Conservation (phyloP, 176 grass and related monocot species). For the Ananas comosus region DNA sequence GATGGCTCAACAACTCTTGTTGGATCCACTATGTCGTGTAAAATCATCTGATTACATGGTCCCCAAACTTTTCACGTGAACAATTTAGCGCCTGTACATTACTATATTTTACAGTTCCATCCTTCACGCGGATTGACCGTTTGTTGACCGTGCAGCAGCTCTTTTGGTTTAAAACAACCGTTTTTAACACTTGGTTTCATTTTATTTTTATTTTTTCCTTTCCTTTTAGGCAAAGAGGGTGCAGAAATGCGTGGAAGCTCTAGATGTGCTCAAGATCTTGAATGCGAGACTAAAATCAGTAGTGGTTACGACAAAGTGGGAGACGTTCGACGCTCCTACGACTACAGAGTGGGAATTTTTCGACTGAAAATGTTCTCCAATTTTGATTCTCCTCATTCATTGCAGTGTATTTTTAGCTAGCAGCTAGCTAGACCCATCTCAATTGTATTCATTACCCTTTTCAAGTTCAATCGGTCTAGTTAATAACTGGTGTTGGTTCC, state of each 20-base stretch:
- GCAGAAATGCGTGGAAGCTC: conserved; percentile 89
- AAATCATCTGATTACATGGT: too few species aligned
- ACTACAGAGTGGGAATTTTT: conserved; percentile 74
- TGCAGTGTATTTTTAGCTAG: background rate
- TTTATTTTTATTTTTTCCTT: conserved; percentile 1
- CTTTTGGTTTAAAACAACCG: too few species aligned
- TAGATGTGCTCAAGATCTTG: conserved; percentile 71
- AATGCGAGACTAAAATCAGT: conserved; percentile 53
- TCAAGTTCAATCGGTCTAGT: background rate
- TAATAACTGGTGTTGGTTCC: background rate
- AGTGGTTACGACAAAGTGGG: conserved; percentile 77
- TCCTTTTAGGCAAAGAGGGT: conserved; percentile 74
- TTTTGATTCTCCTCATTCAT: conserved; percentile 14
- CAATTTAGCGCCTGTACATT: too few species aligned
- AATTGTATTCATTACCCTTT: background rate
- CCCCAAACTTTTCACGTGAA: too few species aligned
- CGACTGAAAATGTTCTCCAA: conserved; percentile 38
- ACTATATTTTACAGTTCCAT: too few species aligned
- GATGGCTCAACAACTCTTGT: too few species aligned
- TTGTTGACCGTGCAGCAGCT: too few species aligned
- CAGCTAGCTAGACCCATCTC: background rate
- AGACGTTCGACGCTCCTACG: conserved; percentile 70
- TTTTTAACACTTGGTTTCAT: background rate
- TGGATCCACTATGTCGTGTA: too few species aligned
- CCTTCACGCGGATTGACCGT: too few species aligned